Conservation (phyloP, 176 grass and related monocot species). For the Cenchrus americanus region DNA sequence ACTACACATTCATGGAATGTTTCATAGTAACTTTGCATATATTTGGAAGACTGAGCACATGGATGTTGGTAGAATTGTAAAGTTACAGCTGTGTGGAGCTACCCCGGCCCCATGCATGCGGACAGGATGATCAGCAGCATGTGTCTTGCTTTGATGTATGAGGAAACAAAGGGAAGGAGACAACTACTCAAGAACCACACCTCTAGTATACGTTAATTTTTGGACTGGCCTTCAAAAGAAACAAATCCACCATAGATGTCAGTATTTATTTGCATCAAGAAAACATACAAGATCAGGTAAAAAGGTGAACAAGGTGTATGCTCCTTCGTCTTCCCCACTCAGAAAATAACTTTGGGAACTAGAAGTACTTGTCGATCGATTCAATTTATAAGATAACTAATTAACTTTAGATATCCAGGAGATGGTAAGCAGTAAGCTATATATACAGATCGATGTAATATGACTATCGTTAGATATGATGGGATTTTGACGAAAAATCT, state of each 20-base stretch:
- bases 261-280: constrained; percentile 26
- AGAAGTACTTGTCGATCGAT: not conserved
- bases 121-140: constrained; percentile 50
- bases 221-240: constrained; percentile 23
- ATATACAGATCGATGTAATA: not conserved
- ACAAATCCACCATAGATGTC: constrained; percentile 21
- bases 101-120: constrained; percentile 11
- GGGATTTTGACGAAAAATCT: not conserved
- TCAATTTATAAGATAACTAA: not conserved
- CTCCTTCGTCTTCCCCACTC: not conserved
- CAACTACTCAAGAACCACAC: constrained; percentile 26
- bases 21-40: constrained; percentile 7
- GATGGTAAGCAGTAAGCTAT: not conserved
- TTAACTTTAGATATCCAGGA: not conserved
- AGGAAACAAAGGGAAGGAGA: constrained; percentile 38
- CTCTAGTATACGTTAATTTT: not conserved
- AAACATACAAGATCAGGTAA: not conserved
- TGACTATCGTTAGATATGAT: not conserved
- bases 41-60: constrained; percentile 34
- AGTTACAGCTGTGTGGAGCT: constrained; percentile 29
- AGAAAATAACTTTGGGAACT: constrained; percentile 6
- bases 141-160: constrained; percentile 42
- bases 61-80: constrained; percentile 40
- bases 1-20: constrained; percentile 36
- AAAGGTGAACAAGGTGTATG: not conserved